Conservation (phyloP, 2,329 filamentous ascomycete species). For the Graphium sp. region DNA sequence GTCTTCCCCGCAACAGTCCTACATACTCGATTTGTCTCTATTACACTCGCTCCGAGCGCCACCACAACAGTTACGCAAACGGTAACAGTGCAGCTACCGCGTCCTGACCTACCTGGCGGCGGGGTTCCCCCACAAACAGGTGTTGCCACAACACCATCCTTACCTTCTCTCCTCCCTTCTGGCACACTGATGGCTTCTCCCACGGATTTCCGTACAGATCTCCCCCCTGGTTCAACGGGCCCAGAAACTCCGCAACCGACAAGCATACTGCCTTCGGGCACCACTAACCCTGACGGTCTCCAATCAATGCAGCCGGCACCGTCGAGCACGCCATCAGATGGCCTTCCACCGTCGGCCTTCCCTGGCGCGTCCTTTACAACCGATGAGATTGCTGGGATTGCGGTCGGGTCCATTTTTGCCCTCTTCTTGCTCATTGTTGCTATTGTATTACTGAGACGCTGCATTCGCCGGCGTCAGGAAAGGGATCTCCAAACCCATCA, state of each 20-base stretch:
- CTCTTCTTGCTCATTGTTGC: constrained; percentile 9
- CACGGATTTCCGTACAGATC: not conserved
- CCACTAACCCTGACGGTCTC: constrained; percentile 1
- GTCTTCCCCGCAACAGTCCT: too few relatives aligned
- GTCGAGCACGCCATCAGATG: constrained; percentile 1
- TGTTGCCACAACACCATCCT: not conserved
- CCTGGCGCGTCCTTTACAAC: constrained; percentile 7
- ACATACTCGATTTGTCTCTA: constrained; percentile 7
- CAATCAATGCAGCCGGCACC: constrained; percentile 4
- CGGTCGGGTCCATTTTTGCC: constrained; percentile 10
- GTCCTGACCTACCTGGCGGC: not conserved
- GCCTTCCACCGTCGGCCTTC: constrained; percentile 1
- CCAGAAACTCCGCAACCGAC: too few relatives aligned
- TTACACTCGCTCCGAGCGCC: constrained; percentile 5
- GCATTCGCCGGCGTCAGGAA: constrained; percentile 6
- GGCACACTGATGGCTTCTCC: not conserved
- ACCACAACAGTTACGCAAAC: constrained; percentile 6
- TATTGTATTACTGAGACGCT: constrained; percentile 8
- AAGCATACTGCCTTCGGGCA: not conserved
- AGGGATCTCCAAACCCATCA: constrained; percentile 3
- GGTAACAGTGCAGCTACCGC: constrained; percentile 1
- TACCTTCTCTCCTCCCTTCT: not conserved
- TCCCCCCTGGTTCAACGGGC: too few relatives aligned
- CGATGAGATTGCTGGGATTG: constrained; percentile 13
- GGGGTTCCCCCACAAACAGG: constrained; percentile 1